Conservation (phyloP, 2,329 filamentous ascomycete genomes). For the Exophiala mesophila region DNA sequence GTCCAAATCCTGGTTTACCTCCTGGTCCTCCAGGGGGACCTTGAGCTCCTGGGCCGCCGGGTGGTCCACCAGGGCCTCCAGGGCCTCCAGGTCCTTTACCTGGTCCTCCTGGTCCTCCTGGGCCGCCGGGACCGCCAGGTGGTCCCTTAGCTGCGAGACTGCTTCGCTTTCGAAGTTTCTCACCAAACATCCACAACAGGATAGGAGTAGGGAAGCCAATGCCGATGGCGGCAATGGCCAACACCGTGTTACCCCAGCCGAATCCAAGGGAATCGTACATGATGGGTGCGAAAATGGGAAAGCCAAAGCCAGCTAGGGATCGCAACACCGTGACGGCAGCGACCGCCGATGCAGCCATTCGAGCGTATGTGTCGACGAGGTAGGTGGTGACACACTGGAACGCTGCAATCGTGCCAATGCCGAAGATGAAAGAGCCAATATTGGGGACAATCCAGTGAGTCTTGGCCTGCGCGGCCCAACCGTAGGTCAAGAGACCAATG, state of each 20-base stretch:
- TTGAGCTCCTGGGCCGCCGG: constrained; percentile 16
- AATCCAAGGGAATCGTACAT: constrained; percentile 37
- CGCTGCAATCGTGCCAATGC: constrained; percentile 32
- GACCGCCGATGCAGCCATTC: constrained; percentile 45
- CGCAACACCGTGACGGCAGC: constrained; percentile 45
- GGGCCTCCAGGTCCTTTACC: constrained; percentile 14
- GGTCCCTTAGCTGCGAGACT: constrained; percentile 24
- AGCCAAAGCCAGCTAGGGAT: constrained; percentile 46
- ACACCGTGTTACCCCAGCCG: constrained; percentile 42
- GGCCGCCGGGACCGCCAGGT: constrained; percentile 15
- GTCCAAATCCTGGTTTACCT: constrained; percentile 12
- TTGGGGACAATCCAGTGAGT: constrained; percentile 47
- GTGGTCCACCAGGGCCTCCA: constrained; percentile 12
- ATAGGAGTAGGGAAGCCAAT: constrained; percentile 41
- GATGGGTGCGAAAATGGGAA: constrained; percentile 46
- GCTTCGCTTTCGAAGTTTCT: constrained; percentile 34
- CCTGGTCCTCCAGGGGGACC: constrained; percentile 12
- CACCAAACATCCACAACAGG: constrained; percentile 45
- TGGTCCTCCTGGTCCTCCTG: constrained; percentile 19
- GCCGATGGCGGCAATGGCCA: constrained; percentile 40
- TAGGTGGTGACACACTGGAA: constrained; percentile 33
- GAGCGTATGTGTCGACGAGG: constrained; percentile 39
- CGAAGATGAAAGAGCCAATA: constrained; percentile 42
- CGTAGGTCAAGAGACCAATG: constrained; percentile 46
- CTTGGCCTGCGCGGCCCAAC: constrained; percentile 43